phyloP scores from a whole-genome alignment of 2,329 filamentous ascomycete genomes.

The Helotiales sp. region DNA sequence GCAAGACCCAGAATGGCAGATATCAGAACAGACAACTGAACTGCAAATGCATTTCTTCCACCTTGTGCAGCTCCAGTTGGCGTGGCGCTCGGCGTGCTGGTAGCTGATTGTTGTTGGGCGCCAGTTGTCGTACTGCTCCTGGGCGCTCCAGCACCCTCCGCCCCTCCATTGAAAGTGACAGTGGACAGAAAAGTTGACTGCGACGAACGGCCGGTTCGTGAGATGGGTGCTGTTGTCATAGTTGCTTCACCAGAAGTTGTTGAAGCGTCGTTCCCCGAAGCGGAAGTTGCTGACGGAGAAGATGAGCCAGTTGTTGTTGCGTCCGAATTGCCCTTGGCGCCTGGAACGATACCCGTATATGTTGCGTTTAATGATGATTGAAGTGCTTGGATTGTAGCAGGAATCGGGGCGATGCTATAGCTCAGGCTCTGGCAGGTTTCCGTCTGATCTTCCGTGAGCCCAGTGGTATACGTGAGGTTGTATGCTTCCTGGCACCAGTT shows the following conservation, averaged over 20 bases:
- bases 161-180: conserved; percentile 7
- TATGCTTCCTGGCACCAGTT: conserved; percentile 24
- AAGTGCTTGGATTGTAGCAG: background rate
- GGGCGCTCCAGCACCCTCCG: background rate
- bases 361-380: conserved; percentile 20
- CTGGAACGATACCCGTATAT: conserved; percentile 15
- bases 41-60: background rate
- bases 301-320: background rate
- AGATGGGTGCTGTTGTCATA: background rate
- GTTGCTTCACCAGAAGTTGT: background rate
- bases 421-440: conserved; percentile 7
- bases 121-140: background rate
- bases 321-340: background rate
- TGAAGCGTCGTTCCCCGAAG: background rate
- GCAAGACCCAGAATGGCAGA: background rate
- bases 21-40: background rate
- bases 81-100: background rate
- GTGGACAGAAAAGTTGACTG: background rate
- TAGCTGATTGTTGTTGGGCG: background rate
- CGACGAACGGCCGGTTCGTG: background rate
- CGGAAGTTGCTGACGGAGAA: background rate
- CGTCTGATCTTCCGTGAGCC: background rate
- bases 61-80: background rate
- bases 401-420: conserved; percentile 20
- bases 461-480: background rate